phyloP scores from a whole-genome alignment of 352 stramenopile species.

The Pythium chondricola region DNA sequence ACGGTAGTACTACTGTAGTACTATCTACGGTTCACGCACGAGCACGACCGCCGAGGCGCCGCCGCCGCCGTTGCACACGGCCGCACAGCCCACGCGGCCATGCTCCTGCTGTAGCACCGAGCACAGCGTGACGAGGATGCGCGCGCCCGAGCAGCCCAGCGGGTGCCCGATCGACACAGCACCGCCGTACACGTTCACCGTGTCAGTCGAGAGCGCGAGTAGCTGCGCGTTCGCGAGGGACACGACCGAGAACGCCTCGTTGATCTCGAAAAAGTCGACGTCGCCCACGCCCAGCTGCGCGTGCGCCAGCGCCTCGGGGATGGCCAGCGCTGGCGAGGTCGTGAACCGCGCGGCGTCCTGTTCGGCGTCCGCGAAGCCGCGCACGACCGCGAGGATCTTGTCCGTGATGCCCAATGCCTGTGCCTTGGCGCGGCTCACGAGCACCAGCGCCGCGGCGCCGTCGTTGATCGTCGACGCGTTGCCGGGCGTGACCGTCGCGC shows the following conservation, averaged over 20 bases:
- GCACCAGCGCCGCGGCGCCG: slow-evolving; percentile 89
- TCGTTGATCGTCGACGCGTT: slow-evolving; percentile 96
- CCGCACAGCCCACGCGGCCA: slow-evolving; percentile 86
- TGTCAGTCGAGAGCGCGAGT: slow-evolving; percentile 76
- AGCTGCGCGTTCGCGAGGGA: slow-evolving; percentile 90
- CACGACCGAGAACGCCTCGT: slow-evolving; percentile 97
- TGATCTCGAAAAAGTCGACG: slow-evolving; percentile 97
- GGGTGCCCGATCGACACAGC: slow-evolving; percentile 58
- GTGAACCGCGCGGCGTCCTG: slow-evolving; percentile 91
- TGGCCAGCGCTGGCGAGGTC: slow-evolving; percentile 87
- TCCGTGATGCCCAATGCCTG: slow-evolving; percentile 45
- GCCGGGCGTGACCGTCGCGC: slow-evolving; percentile 90
- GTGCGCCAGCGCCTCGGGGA: slow-evolving; percentile 79
- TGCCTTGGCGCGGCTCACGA: slow-evolving; percentile 87
- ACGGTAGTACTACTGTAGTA: too few species aligned
- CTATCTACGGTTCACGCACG: slow-evolving; percentile 55
- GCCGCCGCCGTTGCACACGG: slow-evolving; percentile 96
- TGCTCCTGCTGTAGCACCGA: slow-evolving; percentile 90
- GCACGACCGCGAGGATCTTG: slow-evolving; percentile 60
- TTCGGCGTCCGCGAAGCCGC: slow-evolving; percentile 60
- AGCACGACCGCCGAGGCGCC: slow-evolving; percentile 93
- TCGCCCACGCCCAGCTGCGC: slow-evolving; percentile 77
- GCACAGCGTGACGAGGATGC: slow-evolving; percentile 91
- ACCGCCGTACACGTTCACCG: slow-evolving; percentile 94
- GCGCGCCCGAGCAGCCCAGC: slow-evolving; percentile 64